phyloP scores from a whole-genome alignment of 2,329 filamentous ascomycete species.

The Pestalotiopsis sp. region DNA sequence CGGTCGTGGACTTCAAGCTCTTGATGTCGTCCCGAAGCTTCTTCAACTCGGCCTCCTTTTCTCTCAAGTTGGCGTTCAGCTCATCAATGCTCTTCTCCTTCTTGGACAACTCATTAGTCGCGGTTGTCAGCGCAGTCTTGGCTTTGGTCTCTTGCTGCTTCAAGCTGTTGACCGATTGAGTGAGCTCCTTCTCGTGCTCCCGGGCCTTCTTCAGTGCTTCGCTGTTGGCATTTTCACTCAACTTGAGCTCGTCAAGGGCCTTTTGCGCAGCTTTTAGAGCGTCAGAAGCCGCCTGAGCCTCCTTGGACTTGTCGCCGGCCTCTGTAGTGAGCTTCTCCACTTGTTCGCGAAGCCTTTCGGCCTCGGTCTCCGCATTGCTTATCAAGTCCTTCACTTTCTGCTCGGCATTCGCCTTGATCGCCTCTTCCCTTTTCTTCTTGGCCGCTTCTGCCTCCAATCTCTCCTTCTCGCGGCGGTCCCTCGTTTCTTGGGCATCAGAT shows the following conservation, averaged over 20 bases:
- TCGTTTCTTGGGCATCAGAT: neutral
- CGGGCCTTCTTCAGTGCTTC: neutral
- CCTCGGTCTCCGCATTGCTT: neutral
- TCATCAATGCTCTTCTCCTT: neutral
- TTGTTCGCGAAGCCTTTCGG: neutral
- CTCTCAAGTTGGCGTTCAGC: neutral
- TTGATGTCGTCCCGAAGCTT: neutral
- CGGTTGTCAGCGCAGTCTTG: neutral
- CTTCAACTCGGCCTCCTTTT: neutral
- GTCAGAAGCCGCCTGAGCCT: neutral
- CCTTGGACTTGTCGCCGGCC: neutral
- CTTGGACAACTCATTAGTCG: neutral
- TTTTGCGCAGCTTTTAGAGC: neutral
- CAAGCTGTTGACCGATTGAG: neutral
- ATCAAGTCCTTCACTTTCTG: neutral
- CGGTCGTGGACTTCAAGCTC: neutral
- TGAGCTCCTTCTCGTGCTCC: neutral
- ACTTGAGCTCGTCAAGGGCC: neutral
- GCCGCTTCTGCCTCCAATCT: neutral
- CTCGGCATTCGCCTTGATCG: neutral
- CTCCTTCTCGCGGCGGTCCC: neutral
- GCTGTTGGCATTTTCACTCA: neutral
- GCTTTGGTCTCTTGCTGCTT: neutral
- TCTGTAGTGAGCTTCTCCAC: neutral
- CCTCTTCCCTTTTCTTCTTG: neutral